phyloP scores from a whole-genome alignment of 164 flowering plant species.

The Malania oleifera region DNA sequence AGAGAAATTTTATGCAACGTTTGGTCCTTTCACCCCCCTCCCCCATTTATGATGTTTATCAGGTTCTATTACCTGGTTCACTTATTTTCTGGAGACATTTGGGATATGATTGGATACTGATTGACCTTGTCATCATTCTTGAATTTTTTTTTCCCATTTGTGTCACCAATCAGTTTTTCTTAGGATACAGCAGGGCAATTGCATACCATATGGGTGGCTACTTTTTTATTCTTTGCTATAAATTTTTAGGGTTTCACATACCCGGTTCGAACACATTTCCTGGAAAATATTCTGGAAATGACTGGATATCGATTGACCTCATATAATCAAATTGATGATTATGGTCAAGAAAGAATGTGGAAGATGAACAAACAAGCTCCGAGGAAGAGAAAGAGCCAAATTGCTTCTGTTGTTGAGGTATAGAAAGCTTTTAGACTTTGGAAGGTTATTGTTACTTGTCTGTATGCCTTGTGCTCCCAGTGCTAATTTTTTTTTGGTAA shows the following conservation, averaged over 20 bases:
- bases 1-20: too few species aligned
- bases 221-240: slow-evolving; percentile 8
- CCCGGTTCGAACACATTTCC: slow-evolving; percentile 72
- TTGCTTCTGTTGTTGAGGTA: slow-evolving; percentile 90
- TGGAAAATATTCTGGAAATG: slow-evolving; percentile 82
- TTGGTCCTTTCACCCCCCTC: too few species aligned
- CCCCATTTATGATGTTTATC: too few species aligned
- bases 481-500: background rate
- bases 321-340: slow-evolving; percentile 88
- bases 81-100: too few species aligned
- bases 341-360: slow-evolving; percentile 87
- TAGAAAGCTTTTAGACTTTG: slow-evolving; percentile 13
- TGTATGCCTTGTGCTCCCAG: background rate
- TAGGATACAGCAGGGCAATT: too few species aligned
- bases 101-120: too few species aligned
- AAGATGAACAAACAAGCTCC: slow-evolving; percentile 77
- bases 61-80: too few species aligned
- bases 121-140: too few species aligned
- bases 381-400: slow-evolving; percentile 86
- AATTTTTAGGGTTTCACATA: slow-evolving; percentile 79
- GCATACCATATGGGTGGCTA: too few species aligned
- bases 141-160: too few species aligned
- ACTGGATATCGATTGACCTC: slow-evolving; percentile 78
- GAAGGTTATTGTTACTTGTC: background rate
- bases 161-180: too few species aligned